Conservation (phyloP, 2,329 filamentous ascomycete species). For the Juglanconis juglandina region DNA sequence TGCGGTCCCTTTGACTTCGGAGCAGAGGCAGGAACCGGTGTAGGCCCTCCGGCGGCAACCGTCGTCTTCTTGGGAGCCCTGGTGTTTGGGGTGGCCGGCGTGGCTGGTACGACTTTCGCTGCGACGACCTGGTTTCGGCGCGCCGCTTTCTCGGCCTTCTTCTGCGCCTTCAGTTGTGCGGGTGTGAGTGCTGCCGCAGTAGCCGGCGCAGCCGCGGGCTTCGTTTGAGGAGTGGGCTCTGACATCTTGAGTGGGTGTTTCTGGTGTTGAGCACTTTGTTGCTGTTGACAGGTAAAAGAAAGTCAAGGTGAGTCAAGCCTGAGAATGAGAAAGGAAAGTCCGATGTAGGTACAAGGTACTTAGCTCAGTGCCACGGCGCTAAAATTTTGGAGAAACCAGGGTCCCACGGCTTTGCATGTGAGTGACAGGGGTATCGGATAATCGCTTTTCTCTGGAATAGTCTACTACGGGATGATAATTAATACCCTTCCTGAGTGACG, state of each 20-base stretch:
- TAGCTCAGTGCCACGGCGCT: not conserved
- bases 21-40: conserved; percentile 34
- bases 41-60: conserved; percentile 21
- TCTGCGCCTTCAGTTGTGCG: conserved; percentile 82
- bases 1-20: conserved; percentile 56
- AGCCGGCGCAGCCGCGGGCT: conserved; percentile 10
- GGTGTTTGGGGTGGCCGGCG: conserved; percentile 23
- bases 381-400: not conserved
- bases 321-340: not conserved
- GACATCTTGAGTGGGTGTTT: not conserved
- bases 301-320: conserved; percentile 14
- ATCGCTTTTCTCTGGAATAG: no score
- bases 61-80: conserved; percentile 25
- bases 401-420: not conserved
- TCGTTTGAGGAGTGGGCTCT: conserved; percentile 12
- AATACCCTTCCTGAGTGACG: no score
- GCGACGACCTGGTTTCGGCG: conserved; percentile 70
- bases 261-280: not conserved
- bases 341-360: conserved; percentile 6
- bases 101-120: conserved; percentile 40
- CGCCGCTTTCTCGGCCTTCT: conserved; percentile 88
- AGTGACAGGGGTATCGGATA: not conserved
- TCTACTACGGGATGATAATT: no score
- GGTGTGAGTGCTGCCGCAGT: conserved; percentile 46
- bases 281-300: not conserved